Evolutionary conservation across 2,329 filamentous ascomycete genomes (phyloP).

Genomic region (Colletotrichum phormii): DNA sequence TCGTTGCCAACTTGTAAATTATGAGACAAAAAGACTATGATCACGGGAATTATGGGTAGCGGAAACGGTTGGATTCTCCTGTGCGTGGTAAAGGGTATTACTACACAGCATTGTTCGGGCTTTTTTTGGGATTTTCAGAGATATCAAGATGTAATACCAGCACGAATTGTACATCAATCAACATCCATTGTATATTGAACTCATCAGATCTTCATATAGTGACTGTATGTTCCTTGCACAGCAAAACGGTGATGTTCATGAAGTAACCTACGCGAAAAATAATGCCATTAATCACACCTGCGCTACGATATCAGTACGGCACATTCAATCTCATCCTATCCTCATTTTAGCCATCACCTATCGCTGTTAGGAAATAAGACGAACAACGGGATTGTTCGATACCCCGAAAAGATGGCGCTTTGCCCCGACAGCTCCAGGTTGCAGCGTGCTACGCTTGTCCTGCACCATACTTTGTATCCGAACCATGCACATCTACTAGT

Average conservation of each 20-base stretch:
- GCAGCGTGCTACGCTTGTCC: neutral
- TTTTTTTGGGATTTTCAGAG: slow-evolving; percentile 15
- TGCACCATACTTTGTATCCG: neutral
- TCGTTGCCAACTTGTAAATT: slow-evolving; percentile 58
- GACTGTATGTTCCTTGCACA: too few species aligned
- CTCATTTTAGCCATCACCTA: neutral
- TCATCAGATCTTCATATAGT: too few species aligned
- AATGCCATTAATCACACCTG: too few species aligned
- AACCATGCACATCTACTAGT: neutral
- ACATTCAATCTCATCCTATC: too few species aligned
- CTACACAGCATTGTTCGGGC: slow-evolving; percentile 28
- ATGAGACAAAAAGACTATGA: neutral
- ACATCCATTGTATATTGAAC: neutral
- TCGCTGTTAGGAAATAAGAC: neutral
- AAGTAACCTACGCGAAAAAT: too few species aligned
- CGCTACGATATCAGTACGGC: too few species aligned
- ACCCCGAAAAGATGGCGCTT: neutral
- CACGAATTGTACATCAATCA: slow-evolving; percentile 31
- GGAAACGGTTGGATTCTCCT: neutral
- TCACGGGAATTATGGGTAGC: neutral
- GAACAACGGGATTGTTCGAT: neutral
- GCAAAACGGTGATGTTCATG: too few species aligned
- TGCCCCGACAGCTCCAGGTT: neutral
- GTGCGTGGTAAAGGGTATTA: slow-evolving; percentile 10
- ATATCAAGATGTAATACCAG: slow-evolving; percentile 35